These are phyloP conservation scores for Curvularia spicifera DNA, from an alignment of 2,329 filamentous ascomycete species.

Conservation along the genomic window DNA sequence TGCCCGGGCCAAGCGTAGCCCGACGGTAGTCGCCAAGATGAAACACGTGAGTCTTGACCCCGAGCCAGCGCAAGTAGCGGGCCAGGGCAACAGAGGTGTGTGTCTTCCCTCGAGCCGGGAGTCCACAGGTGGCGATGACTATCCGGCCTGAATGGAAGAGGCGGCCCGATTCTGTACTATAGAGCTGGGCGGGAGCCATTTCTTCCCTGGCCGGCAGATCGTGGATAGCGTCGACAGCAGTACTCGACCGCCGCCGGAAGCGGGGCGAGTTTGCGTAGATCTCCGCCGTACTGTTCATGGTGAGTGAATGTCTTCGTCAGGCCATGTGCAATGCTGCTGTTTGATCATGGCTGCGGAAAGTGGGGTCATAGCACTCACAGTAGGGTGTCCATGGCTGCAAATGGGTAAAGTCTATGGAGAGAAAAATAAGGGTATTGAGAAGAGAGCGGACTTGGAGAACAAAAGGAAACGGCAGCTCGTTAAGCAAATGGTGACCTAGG, in stretches of 20 bases:
- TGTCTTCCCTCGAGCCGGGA: slow-evolving; percentile 95
- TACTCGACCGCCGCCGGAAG: slow-evolving; percentile 91
- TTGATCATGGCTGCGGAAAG: slow-evolving; percentile 22
- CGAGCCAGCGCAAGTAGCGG: slow-evolving; percentile 93
- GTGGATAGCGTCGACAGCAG: slow-evolving; percentile 96
- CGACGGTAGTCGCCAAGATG: slow-evolving; percentile 96
- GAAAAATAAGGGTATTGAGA: slow-evolving; percentile 9
- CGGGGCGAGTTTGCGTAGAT: slow-evolving; percentile 88
- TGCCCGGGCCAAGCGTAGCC: slow-evolving; percentile 82
- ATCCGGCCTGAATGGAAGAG: slow-evolving; percentile 97
- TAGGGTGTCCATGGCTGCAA: slow-evolving; percentile 63
- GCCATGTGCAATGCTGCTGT: slow-evolving; percentile 6
- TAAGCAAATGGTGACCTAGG: slow-evolving; percentile 16
- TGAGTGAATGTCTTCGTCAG: slow-evolving; percentile 24
- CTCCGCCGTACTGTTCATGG: slow-evolving; percentile 74
- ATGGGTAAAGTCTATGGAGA: slow-evolving; percentile 15
- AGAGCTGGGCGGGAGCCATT: slow-evolving; percentile 93
- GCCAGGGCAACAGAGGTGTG: slow-evolving; percentile 96
- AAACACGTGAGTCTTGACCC: slow-evolving; percentile 97
- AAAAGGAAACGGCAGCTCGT: slow-evolving; percentile 10
- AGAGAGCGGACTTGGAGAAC: slow-evolving; percentile 10
- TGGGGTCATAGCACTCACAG: slow-evolving; percentile 58
- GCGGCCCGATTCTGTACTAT: slow-evolving; percentile 96
- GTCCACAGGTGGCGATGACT: slow-evolving; percentile 94
- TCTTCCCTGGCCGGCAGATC: slow-evolving; percentile 83